Percentiles rank a stretch among this genome's conserved stretches.
phyloP scores from a whole-genome alignment of 768 basidiomycete species.

The Suillus bovinus region DNA sequence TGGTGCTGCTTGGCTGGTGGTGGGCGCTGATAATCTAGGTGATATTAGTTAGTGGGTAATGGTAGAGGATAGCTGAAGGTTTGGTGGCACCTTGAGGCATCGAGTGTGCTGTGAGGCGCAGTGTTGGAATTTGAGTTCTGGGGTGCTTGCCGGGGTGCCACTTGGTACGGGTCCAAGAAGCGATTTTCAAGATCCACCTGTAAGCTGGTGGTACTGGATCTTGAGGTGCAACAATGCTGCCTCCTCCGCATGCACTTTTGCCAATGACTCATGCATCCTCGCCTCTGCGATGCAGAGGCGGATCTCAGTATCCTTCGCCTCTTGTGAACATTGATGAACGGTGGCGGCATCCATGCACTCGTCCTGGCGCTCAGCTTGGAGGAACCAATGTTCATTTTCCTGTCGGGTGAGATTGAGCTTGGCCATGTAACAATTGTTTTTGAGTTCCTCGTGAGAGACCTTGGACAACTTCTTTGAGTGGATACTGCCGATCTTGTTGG shows the following conservation, averaged over 20 bases:
- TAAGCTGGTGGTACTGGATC: not conserved
- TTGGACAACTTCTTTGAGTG: not conserved
- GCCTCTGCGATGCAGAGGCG: not conserved
- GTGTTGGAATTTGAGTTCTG: too few species aligned
- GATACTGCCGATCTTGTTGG: not conserved
- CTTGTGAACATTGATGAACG: not conserved
- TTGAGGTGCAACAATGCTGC: not conserved
- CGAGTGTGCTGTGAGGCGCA: too few species aligned
- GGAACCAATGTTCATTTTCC: not conserved
- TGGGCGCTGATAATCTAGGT: too few species aligned
- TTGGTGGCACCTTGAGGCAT: too few species aligned
- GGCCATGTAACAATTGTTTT: not conserved
- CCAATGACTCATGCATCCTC: not conserved
- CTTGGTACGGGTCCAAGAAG: too few species aligned
- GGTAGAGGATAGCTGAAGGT: too few species aligned
- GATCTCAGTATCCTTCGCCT: not conserved
- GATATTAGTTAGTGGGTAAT: too few species aligned
- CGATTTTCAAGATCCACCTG: too few species aligned
- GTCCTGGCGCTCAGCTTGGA: not conserved
- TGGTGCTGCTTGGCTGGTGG: too few species aligned
- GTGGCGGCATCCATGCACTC: not conserved
- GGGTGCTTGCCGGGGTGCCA: too few species aligned
- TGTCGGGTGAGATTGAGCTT: not conserved
- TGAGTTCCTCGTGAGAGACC: not conserved
- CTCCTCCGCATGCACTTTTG: not conserved